These are phyloP conservation scores for Rubia balearica DNA, from an alignment of 305 asterid species.

Conservation along the genomic window DNA sequence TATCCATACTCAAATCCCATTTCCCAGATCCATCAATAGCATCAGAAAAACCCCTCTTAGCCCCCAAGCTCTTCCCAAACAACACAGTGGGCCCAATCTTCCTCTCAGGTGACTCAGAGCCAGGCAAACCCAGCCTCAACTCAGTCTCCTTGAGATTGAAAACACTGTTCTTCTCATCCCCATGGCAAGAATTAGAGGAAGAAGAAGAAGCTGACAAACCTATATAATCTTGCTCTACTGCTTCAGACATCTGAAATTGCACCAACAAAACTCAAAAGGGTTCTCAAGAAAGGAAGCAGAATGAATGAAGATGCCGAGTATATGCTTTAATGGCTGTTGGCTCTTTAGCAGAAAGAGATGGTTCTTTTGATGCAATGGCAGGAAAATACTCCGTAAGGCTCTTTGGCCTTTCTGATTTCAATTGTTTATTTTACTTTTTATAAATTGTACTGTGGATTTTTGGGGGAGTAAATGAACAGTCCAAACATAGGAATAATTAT, in stretches of 20 bases:
- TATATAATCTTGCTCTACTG: slow-evolving; percentile 51
- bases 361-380: slow-evolving; percentile 46
- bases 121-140: slow-evolving; percentile 79
- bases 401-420: slow-evolving; percentile 47
- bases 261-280: slow-evolving; percentile 10
- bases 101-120: slow-evolving; percentile 52
- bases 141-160: slow-evolving; percentile 58
- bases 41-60: slow-evolving; percentile 66
- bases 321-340: slow-evolving; percentile 9
- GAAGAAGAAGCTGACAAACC: slow-evolving; percentile 43
- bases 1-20: slow-evolving; percentile 51
- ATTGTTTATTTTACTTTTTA: neutral
- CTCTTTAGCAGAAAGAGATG: slow-evolving; percentile 22
- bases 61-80: slow-evolving; percentile 47
- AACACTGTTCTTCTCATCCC: slow-evolving; percentile 19
- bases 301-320: neutral
- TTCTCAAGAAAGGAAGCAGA: neutral
- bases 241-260: slow-evolving; percentile 37
- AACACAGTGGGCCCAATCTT: slow-evolving; percentile 32
- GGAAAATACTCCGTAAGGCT: slow-evolving; percentile 53
- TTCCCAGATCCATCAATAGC: slow-evolving; percentile 59
- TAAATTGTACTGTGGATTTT: neutral
- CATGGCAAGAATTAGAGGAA: slow-evolving; percentile 16
- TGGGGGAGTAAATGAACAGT: slow-evolving; percentile 13
- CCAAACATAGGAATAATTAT: slow-evolving; percentile 14